Evolutionary conservation across 2,329 filamentous ascomycete genomes (phyloP), one percentile per base, ranked within the genome.

Genomic region (Penicillium sp.): DNA sequence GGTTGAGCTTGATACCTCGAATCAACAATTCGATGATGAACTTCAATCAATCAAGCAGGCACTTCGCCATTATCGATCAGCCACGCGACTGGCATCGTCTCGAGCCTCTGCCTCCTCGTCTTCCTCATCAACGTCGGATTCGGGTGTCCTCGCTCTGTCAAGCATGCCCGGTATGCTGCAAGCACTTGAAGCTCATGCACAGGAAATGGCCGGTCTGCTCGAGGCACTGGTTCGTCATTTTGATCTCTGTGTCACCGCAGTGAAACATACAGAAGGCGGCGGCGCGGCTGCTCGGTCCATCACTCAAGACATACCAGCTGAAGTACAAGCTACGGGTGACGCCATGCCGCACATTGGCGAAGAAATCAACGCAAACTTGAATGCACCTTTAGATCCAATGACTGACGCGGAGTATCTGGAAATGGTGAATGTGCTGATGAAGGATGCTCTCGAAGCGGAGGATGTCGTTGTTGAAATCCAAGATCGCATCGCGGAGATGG

Each of bases 241-340:
- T 65, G 91, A 97, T 66, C 81, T 95, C 55, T 96, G 91, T 66
- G 88, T 95, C 11, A 91, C 85, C 1, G 91, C 91, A 1, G 85
- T 96, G 38, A 87, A 90, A 50, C 89, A 91, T 43, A 96, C 90
- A 3, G 90, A 95, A 71, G 86, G 86, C 28, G 86, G 84, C 4
- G 82, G 83, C 9, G 85, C 82, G 39, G 85, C 84, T 5, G 80
- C 83, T 9, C 78, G 80, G 43, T 85, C 82, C 54, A 85, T 75
- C 37, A 69, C 82, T 0, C 84, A 84, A 38, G 84, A 87, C 56
- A 78, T 78, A 28, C 73, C 73, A 35, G 67, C 79, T 66, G 61
- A 76, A 65, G 59, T 79, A 62, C 52, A 77, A 69, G 62, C 62
- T 40, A 63, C 62, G 35, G 60, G 63, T 33, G 61, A 60, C 4